Evolutionary conservation across 164 flowering plant species (phyloP).

Genomic region (Piper longum): DNA sequence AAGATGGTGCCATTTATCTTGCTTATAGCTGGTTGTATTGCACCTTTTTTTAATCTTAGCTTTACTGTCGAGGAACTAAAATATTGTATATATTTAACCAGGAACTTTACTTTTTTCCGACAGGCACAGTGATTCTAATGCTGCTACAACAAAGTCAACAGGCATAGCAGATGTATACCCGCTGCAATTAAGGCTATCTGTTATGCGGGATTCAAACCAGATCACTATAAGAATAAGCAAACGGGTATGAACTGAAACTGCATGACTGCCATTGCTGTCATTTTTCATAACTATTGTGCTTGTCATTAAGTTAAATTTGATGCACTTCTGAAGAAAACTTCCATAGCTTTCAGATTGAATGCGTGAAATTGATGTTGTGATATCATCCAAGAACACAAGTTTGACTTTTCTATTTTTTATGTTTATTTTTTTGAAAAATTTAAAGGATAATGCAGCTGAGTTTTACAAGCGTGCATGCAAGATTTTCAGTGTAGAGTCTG

Average conservation of each 20-base stretch:
- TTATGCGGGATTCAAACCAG: constrained; percentile 38
- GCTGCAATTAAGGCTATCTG: constrained; percentile 62
- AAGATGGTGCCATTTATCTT: not conserved
- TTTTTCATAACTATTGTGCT: no score
- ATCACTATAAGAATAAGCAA: constrained; percentile 68
- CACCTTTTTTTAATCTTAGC: no score
- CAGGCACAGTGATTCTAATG: constrained; percentile 72
- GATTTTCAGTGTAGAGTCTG: constrained; percentile 70
- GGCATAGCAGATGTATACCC: constrained; percentile 82
- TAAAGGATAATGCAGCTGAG: constrained; percentile 70
- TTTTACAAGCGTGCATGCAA: constrained; percentile 85
- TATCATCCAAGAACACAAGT: not conserved
- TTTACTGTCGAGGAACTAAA: no score
- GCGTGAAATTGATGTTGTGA: no score
- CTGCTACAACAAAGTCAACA: constrained; percentile 26
- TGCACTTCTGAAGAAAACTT: no score
- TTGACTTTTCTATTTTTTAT: not conserved
- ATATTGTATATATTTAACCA: not conserved
- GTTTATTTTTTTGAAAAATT: no score
- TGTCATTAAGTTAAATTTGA: no score
- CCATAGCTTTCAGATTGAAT: no score
- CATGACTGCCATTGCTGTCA: no score
- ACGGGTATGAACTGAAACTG: constrained; percentile 31
- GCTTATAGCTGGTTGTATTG: not conserved
- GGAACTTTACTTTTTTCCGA: constrained; percentile 6